Conservation (phyloP, 129 eudicot species). For the Artemisia annua region DNA sequence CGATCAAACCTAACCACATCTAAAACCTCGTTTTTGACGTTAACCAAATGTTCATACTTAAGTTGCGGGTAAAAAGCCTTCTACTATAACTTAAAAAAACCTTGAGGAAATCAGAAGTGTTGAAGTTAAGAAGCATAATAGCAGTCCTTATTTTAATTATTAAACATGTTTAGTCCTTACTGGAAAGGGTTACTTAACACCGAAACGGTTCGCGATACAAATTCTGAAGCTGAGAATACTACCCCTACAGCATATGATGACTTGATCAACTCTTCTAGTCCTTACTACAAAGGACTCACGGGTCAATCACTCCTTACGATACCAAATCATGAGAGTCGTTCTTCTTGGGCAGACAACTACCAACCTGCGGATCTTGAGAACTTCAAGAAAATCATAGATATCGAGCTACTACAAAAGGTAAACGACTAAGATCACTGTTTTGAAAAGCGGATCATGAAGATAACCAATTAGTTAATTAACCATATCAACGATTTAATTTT, state of each 20-base stretch:
- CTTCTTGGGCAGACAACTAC: constrained; percentile 62
- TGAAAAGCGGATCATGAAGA: neutral
- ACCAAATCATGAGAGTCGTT: constrained; percentile 48
- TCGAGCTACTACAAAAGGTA: constrained; percentile 41
- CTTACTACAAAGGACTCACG: constrained; percentile 40
- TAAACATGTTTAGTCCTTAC: too few species aligned
- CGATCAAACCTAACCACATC: neutral
- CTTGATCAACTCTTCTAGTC: constrained; percentile 1
- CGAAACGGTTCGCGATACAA: neutral
- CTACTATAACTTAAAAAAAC: constrained; percentile 22
- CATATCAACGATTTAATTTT: neutral
- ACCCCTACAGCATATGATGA: constrained; percentile 13
- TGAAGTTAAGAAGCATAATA: constrained; percentile 24
- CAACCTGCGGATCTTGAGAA: constrained; percentile 52
- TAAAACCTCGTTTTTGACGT: neutral
- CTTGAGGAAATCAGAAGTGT: constrained; percentile 24
- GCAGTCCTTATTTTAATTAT: constrained; percentile 30
- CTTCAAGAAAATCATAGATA: constrained; percentile 63
- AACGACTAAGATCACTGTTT: neutral
- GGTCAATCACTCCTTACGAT: constrained; percentile 17
- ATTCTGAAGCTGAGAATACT: constrained; percentile 37
- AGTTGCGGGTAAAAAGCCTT: constrained; percentile 17
- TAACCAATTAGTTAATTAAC: neutral
- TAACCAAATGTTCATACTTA: constrained; percentile 18
- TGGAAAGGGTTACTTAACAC: constrained; percentile 32